Base-by-base conservation (phyloP, 164 flowering plant species). In the Macadamia tetraphylla region DNA sequence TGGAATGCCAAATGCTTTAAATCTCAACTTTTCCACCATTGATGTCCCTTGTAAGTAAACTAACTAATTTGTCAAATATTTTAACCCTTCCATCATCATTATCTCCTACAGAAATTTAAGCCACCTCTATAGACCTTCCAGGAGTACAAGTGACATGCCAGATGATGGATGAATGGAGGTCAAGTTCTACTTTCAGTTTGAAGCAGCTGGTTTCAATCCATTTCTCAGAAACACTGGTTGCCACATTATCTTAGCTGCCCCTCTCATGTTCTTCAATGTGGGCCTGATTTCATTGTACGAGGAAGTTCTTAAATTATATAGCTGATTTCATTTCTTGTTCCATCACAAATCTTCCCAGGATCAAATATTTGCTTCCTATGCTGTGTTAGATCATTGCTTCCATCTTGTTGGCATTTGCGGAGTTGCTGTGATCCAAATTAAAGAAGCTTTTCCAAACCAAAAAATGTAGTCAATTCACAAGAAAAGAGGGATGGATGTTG, bases 161-260 rank as follows among this genome's bases (percentile, higher is more conserved):
- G 61, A 94, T 76, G 30, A 88, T 75, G 13, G 87, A 79, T 0
- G 80, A 85, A 75, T 85, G 70, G 43, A 85, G 82, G 66, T 90
- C 88, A 48, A 94, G 90, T 43, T 94, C 96, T 13, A 93, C 88
- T 79, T 83, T 88, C 69, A 80, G 66, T 76, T 88, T 90, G 43
- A 67, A 42, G 77, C 97, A 92, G 75, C 83, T 70, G 11, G 91
- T 90, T 73, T 78, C 84, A 32, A 94, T 94, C 98, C 97, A 94
- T 77, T 86, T 88, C 83, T 90, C 94, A 17, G 93, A 96, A 9
- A 87, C 83, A 61, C 76, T 79, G 9, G 96, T 90, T 0, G 96
- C 79, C 5, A 94, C 95, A 66, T 81, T 85, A 58, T 91, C 96
- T 67, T 91, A 97, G 80, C 77, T 89, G 64, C 86, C 97, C 77